Percentiles rank a stretch among this genome's conserved stretches.
Evolutionary conservation across 2,329 filamentous ascomycete genomes (phyloP).

Genomic region (Fusarium redolens): DNA sequence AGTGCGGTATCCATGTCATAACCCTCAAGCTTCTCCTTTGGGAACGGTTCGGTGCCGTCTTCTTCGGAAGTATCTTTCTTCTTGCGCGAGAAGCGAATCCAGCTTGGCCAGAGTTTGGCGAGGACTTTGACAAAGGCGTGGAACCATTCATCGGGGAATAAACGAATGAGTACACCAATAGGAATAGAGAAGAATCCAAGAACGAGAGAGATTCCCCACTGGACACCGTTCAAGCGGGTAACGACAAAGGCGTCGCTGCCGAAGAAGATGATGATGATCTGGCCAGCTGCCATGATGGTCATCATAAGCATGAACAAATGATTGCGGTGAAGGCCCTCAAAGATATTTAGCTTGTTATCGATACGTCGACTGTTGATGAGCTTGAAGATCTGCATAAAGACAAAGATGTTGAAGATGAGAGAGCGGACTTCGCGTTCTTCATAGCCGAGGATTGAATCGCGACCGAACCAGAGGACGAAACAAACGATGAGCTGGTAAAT

Average conservation of each 20-base stretch:
- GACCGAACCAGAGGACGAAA: constrained; percentile 70
- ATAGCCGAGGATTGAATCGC: constrained; percentile 61
- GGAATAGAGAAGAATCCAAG: constrained; percentile 81
- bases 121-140: constrained; percentile 17
- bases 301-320: constrained; percentile 43
- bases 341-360: constrained; percentile 89
- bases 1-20: constrained; percentile 36
- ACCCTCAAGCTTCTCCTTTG: constrained; percentile 23
- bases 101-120: constrained; percentile 32
- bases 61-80: constrained; percentile 24
- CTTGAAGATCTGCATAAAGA: constrained; percentile 80
- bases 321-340: constrained; percentile 69
- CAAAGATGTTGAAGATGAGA: constrained; percentile 75
- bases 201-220: constrained; percentile 85
- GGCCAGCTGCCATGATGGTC: constrained; percentile 46
- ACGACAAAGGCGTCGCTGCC: constrained; percentile 77
- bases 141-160: constrained; percentile 74
- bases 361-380: constrained; percentile 73
- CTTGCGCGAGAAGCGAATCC: constrained; percentile 27
- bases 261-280: constrained; percentile 40
- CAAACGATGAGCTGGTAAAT: constrained; percentile 70
- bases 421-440: constrained; percentile 59
- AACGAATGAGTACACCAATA: constrained; percentile 76
- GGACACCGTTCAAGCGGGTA: constrained; percentile 67
- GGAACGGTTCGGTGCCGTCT: constrained; percentile 16